Conservation (phyloP, 2,329 filamentous ascomycete genomes). For the Dichotomopilus funicola region DNA sequence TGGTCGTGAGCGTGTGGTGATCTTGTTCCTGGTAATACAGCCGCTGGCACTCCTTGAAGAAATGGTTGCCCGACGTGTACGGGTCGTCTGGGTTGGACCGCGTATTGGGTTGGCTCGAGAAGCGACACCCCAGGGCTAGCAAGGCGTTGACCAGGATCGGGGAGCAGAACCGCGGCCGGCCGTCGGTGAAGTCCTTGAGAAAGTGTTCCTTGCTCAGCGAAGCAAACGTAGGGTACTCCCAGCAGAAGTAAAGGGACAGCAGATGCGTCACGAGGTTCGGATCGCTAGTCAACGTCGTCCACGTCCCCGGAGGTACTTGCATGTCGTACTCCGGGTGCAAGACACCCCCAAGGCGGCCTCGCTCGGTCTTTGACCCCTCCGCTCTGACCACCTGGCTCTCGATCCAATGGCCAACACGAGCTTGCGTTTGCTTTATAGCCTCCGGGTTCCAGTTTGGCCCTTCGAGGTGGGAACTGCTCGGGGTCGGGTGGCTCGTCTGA, state of each 20-base stretch:
- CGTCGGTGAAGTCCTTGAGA: slow-evolving; percentile 56
- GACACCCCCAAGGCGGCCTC: slow-evolving; percentile 41
- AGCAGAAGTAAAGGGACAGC: slow-evolving; percentile 64
- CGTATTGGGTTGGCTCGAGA: slow-evolving; percentile 58
- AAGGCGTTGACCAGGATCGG: slow-evolving; percentile 60
- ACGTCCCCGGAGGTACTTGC: slow-evolving; percentile 39
- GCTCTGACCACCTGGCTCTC: slow-evolving; percentile 31
- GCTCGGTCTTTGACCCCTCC: slow-evolving; percentile 26
- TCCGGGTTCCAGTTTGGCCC: slow-evolving; percentile 42
- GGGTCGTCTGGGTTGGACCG: slow-evolving; percentile 56
- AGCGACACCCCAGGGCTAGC: slow-evolving; percentile 60
- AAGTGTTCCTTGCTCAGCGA: slow-evolving; percentile 68
- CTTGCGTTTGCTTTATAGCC: slow-evolving; percentile 32
- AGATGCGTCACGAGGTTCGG: slow-evolving; percentile 54
- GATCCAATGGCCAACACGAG: slow-evolving; percentile 45
- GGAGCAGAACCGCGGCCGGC: slow-evolving; percentile 59
- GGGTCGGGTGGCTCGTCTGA: slow-evolving; percentile 39
- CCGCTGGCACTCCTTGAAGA: slow-evolving; percentile 62
- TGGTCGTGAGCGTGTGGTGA: slow-evolving; percentile 59
- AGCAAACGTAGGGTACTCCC: slow-evolving; percentile 69
- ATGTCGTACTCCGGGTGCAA: slow-evolving; percentile 41
- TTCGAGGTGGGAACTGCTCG: slow-evolving; percentile 43
- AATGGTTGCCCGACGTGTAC: slow-evolving; percentile 63
- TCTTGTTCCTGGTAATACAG: slow-evolving; percentile 53
- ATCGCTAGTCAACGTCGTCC: slow-evolving; percentile 58